These are phyloP conservation scores for Dendrobium catenatum DNA, from an alignment of 106 monocot genomes.

Conservation along the genomic window DNA sequence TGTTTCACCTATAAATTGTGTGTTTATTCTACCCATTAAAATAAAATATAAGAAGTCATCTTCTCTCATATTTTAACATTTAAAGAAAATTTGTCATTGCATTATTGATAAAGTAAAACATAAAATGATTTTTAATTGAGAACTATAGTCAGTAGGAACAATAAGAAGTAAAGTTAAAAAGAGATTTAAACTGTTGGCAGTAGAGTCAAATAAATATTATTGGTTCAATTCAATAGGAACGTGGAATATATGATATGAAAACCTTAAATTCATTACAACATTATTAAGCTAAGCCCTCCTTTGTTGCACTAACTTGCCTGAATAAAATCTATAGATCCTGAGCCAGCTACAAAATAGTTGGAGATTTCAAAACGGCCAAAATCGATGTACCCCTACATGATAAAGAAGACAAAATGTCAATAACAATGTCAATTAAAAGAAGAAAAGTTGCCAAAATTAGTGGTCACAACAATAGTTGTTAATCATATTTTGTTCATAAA, in stretches of 20 bases:
- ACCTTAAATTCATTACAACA: neutral
- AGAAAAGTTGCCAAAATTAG: neutral
- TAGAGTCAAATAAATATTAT: neutral
- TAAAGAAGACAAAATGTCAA: neutral
- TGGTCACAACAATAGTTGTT: neutral
- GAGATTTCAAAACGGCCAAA: conserved; percentile 68
- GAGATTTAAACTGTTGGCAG: neutral
- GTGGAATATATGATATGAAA: neutral
- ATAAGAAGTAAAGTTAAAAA: neutral
- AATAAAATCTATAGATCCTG: conserved; percentile 62
- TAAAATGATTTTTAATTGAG: neutral
- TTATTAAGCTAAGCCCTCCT: neutral
- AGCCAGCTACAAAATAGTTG: conserved; percentile 54
- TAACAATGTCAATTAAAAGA: conserved; percentile 1
- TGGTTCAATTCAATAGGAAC: neutral
- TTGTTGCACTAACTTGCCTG: conserved; percentile 40
- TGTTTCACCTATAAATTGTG: too few relatives aligned
- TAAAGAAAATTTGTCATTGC: neutral
- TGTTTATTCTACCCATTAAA: too few relatives aligned
- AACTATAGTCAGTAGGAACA: neutral
- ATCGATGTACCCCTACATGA: conserved; percentile 75
- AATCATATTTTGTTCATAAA: neutral
- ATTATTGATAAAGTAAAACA: neutral
- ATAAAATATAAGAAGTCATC: too few relatives aligned
- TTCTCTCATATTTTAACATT: neutral